These are phyloP conservation scores for Helicostylum pulchrum DNA, from an alignment of 192 early-diverging fungal species.

Conservation along the genomic window DNA sequence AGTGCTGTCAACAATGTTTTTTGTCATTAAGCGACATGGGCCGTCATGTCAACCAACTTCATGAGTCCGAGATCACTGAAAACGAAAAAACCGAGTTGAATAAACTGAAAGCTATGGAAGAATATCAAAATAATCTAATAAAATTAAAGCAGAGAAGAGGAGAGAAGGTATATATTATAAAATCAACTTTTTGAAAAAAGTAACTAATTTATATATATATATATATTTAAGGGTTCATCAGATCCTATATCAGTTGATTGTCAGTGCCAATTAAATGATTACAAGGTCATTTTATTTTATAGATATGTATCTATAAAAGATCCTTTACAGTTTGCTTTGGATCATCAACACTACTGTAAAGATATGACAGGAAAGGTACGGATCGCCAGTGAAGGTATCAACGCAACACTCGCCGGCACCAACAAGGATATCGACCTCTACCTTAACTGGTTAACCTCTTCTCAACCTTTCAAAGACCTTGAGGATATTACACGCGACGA, in stretches of 20 bases:
- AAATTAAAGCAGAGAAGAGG: constrained; percentile 18
- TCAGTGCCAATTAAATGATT: constrained; percentile 29
- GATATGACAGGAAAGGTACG: constrained; percentile 49
- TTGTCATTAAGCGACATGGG: background rate
- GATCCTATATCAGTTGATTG: constrained; percentile 46
- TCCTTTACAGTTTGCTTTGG: constrained; percentile 35
- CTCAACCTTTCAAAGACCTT: constrained; percentile 9
- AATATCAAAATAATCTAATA: background rate
- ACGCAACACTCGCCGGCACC: constrained; percentile 61
- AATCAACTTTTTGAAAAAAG: background rate
- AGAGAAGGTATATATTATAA: constrained; percentile 11
- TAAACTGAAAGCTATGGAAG: background rate
- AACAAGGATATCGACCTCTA: constrained; percentile 37
- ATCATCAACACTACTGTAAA: constrained; percentile 36
- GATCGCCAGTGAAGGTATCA: constrained; percentile 60
- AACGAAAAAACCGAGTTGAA: background rate
- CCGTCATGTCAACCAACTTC: constrained; percentile 5
- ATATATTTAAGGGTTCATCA: constrained; percentile 31
- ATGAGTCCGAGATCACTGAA: background rate
- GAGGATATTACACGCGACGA: background rate
- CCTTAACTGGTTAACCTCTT: constrained; percentile 40
- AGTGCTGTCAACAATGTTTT: constrained; percentile 1
- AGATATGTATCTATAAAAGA: constrained; percentile 35
- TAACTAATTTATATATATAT: background rate
- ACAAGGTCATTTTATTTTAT: constrained; percentile 53